phyloP scores from a whole-genome alignment of 1,139 yeast species.

The Geotrichum citri-aurantii region DNA sequence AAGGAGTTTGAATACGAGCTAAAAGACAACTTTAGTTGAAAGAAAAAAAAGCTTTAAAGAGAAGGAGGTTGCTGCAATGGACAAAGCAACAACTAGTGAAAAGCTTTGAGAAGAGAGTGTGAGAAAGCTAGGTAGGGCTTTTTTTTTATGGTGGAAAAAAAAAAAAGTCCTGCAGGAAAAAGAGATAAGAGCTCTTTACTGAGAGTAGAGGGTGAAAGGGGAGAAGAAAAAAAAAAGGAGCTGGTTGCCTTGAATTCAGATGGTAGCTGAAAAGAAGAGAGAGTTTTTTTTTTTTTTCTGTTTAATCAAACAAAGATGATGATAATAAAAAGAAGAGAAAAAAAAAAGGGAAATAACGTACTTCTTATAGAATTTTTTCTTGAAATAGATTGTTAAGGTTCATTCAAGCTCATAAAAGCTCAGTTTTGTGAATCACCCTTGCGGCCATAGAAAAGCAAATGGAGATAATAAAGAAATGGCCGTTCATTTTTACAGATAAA shows the following conservation, averaged over 20 bases:
- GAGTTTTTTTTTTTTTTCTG: not conserved
- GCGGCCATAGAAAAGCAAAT: not conserved
- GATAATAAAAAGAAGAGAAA: not conserved
- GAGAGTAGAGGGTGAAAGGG: not conserved
- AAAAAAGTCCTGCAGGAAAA: conserved; percentile 4
- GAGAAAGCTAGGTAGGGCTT: conserved; percentile 7
- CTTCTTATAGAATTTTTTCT: not conserved
- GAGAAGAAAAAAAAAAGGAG: not conserved
- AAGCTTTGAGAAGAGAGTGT: not conserved
- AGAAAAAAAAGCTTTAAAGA: not conserved
- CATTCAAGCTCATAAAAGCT: too few species aligned
- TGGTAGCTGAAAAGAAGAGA: not conserved
- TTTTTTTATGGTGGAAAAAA: not conserved
- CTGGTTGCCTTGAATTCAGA: not conserved
- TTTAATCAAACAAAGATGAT: not conserved
- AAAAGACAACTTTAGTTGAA: conserved; percentile 11
- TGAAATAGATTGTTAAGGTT: not conserved
- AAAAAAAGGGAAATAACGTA: not conserved
- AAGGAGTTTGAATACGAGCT: conserved; percentile 7
- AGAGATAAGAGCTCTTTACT: not conserved
- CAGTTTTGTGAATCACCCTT: not conserved
- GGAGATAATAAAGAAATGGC: too few species aligned
- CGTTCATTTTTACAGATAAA: too few species aligned
- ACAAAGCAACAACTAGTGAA: conserved; percentile 1
- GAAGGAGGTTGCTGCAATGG: not conserved